Base-by-base conservation (phyloP, 1,139 yeast genomes). In the Pichia sp. region DNA sequence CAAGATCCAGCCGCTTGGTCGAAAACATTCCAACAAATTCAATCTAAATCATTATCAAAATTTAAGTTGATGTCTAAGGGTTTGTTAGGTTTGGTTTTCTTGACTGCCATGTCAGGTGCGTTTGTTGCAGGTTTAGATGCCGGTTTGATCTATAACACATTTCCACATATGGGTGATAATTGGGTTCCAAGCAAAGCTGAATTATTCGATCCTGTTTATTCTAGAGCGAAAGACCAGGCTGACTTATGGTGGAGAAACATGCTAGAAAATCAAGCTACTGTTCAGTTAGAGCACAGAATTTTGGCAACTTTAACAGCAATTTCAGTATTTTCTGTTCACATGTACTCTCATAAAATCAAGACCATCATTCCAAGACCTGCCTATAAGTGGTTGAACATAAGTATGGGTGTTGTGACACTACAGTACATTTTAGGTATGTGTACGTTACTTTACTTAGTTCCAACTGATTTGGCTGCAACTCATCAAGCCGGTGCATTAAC, bases 41-140 rank as follows among this genome's bases (percentile, higher is more conserved):
- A 77, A 55, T 67, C 69, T 36, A 82, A 92, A 4, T 68, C 75
- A 0, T 64, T 87, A 43, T 69, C 67, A 39, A 75, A 69, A 40
- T 71, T 85, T 53, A 78, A 88, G 61, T 62, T 68, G 36, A 57
- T 74, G 35, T 75, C 85, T 0, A 51, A 67, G 27, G 83, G 73
- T 0, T 66, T 92, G 37, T 69, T 85, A 35, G 79, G 70, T 1
- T 68, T 92, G 47, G 81, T 94, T 3, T 90, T 86, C 57, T 50
- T 84, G 39, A 92, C 98, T 28, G 95, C 97, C 27, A 82, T 92
- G 94, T 77, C 95, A 29, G 98, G 98, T 49, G 97, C 96, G 26
- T 80, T 94, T 75, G 98, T 94, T 41, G 98, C 99, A 23, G 98
- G 98, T 6, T 72, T 94, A 48, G 98, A 94, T 65, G 98, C 99